Evolutionary conservation across 345 rosid genomes (phyloP), one percentile per base, ranked within the genome.

Genomic region (Pugionium cornutum): DNA sequence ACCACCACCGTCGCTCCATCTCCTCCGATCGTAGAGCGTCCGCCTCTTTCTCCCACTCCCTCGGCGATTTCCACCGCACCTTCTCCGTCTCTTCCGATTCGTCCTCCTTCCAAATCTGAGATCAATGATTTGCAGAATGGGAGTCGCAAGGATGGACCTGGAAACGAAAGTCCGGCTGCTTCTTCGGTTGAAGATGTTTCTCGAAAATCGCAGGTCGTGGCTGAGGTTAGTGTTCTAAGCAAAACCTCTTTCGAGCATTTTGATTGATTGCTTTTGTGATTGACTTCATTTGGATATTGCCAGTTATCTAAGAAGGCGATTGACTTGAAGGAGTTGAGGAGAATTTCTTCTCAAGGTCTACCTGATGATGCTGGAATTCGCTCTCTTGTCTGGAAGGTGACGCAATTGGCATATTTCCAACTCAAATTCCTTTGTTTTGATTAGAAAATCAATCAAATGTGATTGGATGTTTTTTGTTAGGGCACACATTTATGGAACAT

Each of bases 331-430:
- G 97, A 89, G 67, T 62, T 92, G 69, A 84, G 96, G 81, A 89
- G 81, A 73, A 81, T 83, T 53, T 88, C 88, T 1, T 82, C 91
- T 4, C 97, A 88, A 69, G 97, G 98, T 53, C 41, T 88, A 74
- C 94, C 97, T 25, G 97, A 92, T 70, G 85, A 88, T 70, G 83
- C 81, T 35, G 98, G 96, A 35, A 78, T 86, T 68, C 95, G 97
- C 55, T 84, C 98, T 7, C 69, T 83, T 7, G 94, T 84, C 31
- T 92, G 98, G 98, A 92, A 92, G 18, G 18, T 18, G 18, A 18
- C 18, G 18, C 18, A 18, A 18, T 18, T 18, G 18, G 18, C 18
- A 18, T 18, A 18, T 50, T 28, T 50, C 28, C 31, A 51, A 51
- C 30, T 30, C 54, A 48, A 26, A 47, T 18, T 18, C 9, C 42